Base-by-base conservation (phyloP, 805 yeast species). In the Ogataea pilisensis region DNA sequence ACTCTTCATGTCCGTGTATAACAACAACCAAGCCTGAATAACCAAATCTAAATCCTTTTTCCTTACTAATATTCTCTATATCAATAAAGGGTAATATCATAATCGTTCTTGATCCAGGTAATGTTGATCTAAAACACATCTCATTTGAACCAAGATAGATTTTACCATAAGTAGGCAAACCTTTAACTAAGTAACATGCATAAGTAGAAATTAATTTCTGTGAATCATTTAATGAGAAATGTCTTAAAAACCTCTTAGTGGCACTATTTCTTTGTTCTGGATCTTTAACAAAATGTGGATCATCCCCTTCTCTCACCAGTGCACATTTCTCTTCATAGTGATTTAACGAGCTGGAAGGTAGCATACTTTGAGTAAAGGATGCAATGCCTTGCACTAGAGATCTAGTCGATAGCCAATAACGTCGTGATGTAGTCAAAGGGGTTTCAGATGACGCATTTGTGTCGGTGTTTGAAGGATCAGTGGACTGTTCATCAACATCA, bases 91-190 rank as follows among this genome's bases (percentile, higher is more conserved):
- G 98, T 8, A 91, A 61, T 6, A 89, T 76, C 95, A 91, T 86
- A 42, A 76, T 76, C 1, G 95, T 84, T 28, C 76, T 73, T 0
- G 84, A 71, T 0, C 95, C 93, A 0, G 95, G 95, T 3, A 87
- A 54, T 28, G 87, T 66, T 28, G 95, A 82, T 45, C 93, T 69
- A 63, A 85, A 91, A 48, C 95, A 90, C n/a, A 91, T 57, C 41
- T 74, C 76, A 24, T 70, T 70, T 16, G 73, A 66, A 0, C 95
- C 86, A 11, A 91, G 51, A 58, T 88, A 88, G 2, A 90, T 54
- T 51, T 86, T 85, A 1, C 98, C 98, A 61, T 86, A 89, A 1
- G 80, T 66, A 1, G 96, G 96, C 16, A 87, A 64, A 11, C 84
- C 75, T 48, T 85, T 74, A 48, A 77, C 81, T 14, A 88, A 55